Conservation (phyloP, 768 basidiomycete genomes). For the Phanerodontia chrysosporium region DNA sequence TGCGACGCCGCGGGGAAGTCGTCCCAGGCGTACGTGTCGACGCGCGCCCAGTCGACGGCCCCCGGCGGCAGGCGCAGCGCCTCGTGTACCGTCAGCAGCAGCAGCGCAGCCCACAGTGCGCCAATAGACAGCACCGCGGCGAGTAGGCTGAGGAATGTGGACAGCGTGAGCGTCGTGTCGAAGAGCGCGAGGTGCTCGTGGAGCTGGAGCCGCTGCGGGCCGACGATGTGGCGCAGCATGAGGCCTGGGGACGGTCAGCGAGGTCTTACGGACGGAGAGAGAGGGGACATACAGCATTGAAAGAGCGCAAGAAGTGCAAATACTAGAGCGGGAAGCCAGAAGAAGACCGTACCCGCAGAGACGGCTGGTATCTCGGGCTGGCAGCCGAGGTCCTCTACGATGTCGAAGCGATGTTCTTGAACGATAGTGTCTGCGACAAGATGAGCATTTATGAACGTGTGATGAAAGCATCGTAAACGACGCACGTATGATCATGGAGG, state of each 20-base stretch:
- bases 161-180: background rate
- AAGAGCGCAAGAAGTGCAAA: background rate
- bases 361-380: conserved; percentile 33
- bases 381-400: conserved; percentile 57
- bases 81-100: background rate
- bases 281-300: background rate
- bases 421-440: conserved; percentile 24
- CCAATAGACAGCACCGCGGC: background rate
- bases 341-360: background rate
- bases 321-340: background rate
- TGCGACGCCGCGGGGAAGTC: background rate
- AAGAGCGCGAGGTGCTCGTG: background rate
- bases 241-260: background rate
- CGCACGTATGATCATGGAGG: conserved; percentile 34
- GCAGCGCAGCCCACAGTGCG: background rate
- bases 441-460: background rate
- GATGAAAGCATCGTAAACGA: background rate
- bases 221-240: background rate
- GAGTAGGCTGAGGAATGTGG: background rate
- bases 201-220: background rate
- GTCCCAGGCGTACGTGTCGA: background rate
- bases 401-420: conserved; percentile 49
- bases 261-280: too few relatives aligned
- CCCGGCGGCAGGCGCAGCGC: background rate
- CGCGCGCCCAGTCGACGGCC: background rate